Evolutionary conservation across 2,329 filamentous ascomycete species (phyloP).

Genomic region (Alternaria viburni): DNA sequence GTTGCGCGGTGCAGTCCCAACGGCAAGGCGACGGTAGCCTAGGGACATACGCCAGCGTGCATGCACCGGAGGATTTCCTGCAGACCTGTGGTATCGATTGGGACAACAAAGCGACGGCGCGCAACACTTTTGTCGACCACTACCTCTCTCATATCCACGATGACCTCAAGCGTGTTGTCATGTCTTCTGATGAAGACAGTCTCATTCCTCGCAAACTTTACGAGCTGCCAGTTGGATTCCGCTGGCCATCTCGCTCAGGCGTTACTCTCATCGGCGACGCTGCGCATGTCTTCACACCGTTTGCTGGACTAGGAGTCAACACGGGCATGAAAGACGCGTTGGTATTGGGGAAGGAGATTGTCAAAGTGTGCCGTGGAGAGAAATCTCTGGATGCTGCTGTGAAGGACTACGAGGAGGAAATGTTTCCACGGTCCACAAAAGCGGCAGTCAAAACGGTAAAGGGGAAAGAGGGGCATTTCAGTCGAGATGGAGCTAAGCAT

Average conservation of each 20-base stretch:
- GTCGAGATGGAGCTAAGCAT: slow-evolving; percentile 18
- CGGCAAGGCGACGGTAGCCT: slow-evolving; percentile 60
- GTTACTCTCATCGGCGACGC: slow-evolving; percentile 66
- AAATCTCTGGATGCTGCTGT: slow-evolving; percentile 29
- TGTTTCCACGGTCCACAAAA: slow-evolving; percentile 30
- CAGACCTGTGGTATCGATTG: slow-evolving; percentile 56
- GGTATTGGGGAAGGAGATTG: slow-evolving; percentile 50
- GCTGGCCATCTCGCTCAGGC: slow-evolving; percentile 58
- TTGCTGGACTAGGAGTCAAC: slow-evolving; percentile 67
- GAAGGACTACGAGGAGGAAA: slow-evolving; percentile 32
- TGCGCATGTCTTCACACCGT: slow-evolving; percentile 65
- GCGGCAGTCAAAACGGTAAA: slow-evolving; percentile 24
- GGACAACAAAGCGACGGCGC: slow-evolving; percentile 46
- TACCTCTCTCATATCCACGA: slow-evolving; percentile 46
- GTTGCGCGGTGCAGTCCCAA: slow-evolving; percentile 50
- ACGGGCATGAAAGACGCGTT: slow-evolving; percentile 62
- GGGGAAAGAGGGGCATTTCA: slow-evolving; percentile 32
- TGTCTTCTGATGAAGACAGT: slow-evolving; percentile 22
- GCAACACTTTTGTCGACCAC: slow-evolving; percentile 27
- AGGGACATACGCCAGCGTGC: slow-evolving; percentile 47
- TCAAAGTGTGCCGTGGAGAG: slow-evolving; percentile 20
- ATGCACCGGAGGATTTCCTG: slow-evolving; percentile 49
- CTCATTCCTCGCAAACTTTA: slow-evolving; percentile 51
- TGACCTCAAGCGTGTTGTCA: slow-evolving; percentile 28
- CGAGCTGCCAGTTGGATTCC: slow-evolving; percentile 59